These are phyloP conservation scores for Ophiostoma novo-ulmi DNA, from an alignment of 2,329 filamentous ascomycete genomes.

Conservation along the genomic window DNA sequence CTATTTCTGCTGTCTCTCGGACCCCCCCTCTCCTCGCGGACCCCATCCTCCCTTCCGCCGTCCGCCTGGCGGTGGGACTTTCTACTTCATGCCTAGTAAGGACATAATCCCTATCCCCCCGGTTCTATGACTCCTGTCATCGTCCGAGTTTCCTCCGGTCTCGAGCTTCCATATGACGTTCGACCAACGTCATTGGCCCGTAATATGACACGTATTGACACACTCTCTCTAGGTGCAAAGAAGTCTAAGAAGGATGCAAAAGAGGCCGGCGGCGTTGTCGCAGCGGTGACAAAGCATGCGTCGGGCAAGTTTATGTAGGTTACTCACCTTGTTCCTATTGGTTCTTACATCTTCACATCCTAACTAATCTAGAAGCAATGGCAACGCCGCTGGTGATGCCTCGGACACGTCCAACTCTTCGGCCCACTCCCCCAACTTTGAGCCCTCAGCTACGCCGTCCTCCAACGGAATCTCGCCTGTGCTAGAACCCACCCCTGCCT, in stretches of 20 bases:
- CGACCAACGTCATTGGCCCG: neutral
- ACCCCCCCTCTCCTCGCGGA: slow-evolving; percentile 9
- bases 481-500: slow-evolving; percentile 46
- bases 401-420: slow-evolving; percentile 43
- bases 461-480: slow-evolving; percentile 46
- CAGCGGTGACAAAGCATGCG: slow-evolving; percentile 50
- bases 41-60: slow-evolving; percentile 20
- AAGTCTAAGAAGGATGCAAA: slow-evolving; percentile 53
- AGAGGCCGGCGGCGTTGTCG: slow-evolving; percentile 49
- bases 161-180: neutral
- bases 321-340: slow-evolving; percentile 28
- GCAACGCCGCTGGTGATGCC: slow-evolving; percentile 25
- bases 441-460: slow-evolving; percentile 37
- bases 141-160: neutral
- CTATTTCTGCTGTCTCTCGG: slow-evolving; percentile 10
- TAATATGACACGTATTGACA: neutral
- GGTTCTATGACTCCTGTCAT: neutral
- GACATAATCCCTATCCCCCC: neutral
- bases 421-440: slow-evolving; percentile 44
- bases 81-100: slow-evolving; percentile 29
- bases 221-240: slow-evolving; percentile 33
- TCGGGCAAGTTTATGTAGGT: slow-evolving; percentile 50
- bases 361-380: slow-evolving; percentile 8
- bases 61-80: slow-evolving; percentile 25
- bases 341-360: neutral